phyloP scores from a whole-genome alignment of 306 rosid species.

The Castanopsis chinensis region DNA sequence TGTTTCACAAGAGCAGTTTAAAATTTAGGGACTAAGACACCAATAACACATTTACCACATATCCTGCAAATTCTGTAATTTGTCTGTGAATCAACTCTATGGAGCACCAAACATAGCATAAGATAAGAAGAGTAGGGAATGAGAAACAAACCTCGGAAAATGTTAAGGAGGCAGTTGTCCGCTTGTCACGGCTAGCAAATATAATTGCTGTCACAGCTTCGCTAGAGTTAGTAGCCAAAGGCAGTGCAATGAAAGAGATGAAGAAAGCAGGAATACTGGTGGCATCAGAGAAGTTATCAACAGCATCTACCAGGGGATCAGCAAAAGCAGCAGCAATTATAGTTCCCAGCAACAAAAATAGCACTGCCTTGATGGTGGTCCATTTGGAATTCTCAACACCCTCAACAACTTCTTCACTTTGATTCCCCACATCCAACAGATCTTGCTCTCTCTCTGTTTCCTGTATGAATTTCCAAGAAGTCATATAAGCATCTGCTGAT shows the following conservation, averaged over 20 bases:
- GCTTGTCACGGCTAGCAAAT: slow-evolving; percentile 82
- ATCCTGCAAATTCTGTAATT: neutral
- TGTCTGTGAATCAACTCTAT: neutral
- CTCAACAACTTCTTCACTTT: slow-evolving; percentile 45
- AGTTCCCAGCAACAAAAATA: slow-evolving; percentile 63
- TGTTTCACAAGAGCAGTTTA: neutral
- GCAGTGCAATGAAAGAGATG: slow-evolving; percentile 80
- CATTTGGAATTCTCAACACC: slow-evolving; percentile 35
- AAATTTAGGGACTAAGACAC: neutral
- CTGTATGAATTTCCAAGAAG: slow-evolving; percentile 39
- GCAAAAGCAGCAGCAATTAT: slow-evolving; percentile 78
- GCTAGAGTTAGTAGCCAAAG: slow-evolving; percentile 90
- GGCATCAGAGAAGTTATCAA: slow-evolving; percentile 85
- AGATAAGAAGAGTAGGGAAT: neutral
- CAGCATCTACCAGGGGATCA: slow-evolving; percentile 91
- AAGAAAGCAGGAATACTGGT: slow-evolving; percentile 89
- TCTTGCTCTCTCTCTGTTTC: slow-evolving; percentile 69
- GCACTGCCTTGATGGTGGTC: slow-evolving; percentile 56
- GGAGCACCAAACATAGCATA: neutral
- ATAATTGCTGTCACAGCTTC: slow-evolving; percentile 90
- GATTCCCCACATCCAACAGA: slow-evolving; percentile 52
- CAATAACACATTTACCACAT: neutral
- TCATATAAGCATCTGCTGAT: neutral
- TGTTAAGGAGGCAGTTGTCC: slow-evolving; percentile 78
- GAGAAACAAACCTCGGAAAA: slow-evolving; percentile 79